phyloP scores from a whole-genome alignment of 305 asterid genomes.

The Nicotiana rustica region DNA sequence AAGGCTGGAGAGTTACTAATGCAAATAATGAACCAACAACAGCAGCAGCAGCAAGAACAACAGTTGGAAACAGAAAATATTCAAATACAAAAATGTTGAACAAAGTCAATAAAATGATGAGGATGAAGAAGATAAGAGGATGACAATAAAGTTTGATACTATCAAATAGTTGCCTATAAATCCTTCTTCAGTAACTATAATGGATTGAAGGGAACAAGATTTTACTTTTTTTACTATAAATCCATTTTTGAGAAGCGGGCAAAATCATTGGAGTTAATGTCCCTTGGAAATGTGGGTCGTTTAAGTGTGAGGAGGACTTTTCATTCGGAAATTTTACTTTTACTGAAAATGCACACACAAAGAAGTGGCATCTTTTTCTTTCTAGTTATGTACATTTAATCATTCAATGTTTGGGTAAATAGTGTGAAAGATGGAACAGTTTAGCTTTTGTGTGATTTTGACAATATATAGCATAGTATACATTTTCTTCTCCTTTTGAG shows the following conservation, averaged over 20 bases:
- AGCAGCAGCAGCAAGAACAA: conserved; percentile 43
- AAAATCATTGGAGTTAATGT: conserved; percentile 21
- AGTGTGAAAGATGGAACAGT: neutral
- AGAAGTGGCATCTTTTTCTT: conserved; percentile 22
- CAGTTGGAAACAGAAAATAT: conserved; percentile 43
- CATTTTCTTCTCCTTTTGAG: conserved; percentile 24
- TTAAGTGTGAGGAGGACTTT: conserved; percentile 3
- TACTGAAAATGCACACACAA: conserved; percentile 28
- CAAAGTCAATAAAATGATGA: conserved; percentile 52
- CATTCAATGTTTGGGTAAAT: neutral
- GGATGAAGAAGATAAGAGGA: conserved; percentile 49
- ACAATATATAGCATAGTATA: neutral
- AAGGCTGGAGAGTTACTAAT: conserved; percentile 69
- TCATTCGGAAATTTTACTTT: conserved; percentile 1
- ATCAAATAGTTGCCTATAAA: conserved; percentile 52
- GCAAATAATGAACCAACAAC: conserved; percentile 68
- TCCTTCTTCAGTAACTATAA: conserved; percentile 45
- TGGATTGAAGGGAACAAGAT: conserved; percentile 40
- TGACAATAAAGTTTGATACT: conserved; percentile 48
- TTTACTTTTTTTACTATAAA: neutral
- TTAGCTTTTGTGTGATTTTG: conserved; percentile 29
- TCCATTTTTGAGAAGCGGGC: conserved; percentile 28
- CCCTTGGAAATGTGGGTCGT: conserved; percentile 26
- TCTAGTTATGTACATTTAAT: conserved; percentile 31
- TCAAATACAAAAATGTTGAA: conserved; percentile 41